Conservation (phyloP, 192 early-diverging fungal species). For the Thamnidium elegans region DNA sequence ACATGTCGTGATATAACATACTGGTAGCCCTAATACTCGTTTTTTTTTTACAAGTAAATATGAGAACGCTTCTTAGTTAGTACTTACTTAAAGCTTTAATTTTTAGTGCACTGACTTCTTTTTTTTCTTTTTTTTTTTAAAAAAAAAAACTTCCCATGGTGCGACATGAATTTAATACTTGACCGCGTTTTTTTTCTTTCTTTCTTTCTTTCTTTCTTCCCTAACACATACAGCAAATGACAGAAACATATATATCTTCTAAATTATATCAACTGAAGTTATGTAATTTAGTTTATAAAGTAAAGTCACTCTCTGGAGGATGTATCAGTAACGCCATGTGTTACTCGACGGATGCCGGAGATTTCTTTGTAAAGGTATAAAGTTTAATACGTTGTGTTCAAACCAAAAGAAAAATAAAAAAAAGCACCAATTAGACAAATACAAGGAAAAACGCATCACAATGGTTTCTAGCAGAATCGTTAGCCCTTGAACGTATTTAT, state of each 20-base stretch:
- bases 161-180: no score
- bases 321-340: slow-evolving; percentile 1
- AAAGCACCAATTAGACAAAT: background rate
- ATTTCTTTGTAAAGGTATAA: slow-evolving; percentile 12
- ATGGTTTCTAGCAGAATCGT: slow-evolving; percentile 2
- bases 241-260: no score
- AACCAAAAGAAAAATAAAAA: background rate
- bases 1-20: no score
- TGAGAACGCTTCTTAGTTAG: no score
- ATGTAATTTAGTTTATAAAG: background rate
- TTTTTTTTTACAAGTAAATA: no score
- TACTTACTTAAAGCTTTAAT: no score
- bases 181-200: background rate
- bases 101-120: no score
- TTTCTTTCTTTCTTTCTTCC: no score
- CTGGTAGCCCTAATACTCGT: no score
- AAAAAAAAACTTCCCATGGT: no score
- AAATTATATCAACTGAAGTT: background rate
- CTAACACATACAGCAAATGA: no score
- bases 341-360: background rate
- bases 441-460: background rate
- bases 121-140: no score
- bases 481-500: slow-evolving; percentile 4
- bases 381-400: background rate
- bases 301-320: background rate